Evolutionary conservation across 2,329 filamentous ascomycete species (phyloP).

Genomic region (Aspergillus fijiensis): DNA sequence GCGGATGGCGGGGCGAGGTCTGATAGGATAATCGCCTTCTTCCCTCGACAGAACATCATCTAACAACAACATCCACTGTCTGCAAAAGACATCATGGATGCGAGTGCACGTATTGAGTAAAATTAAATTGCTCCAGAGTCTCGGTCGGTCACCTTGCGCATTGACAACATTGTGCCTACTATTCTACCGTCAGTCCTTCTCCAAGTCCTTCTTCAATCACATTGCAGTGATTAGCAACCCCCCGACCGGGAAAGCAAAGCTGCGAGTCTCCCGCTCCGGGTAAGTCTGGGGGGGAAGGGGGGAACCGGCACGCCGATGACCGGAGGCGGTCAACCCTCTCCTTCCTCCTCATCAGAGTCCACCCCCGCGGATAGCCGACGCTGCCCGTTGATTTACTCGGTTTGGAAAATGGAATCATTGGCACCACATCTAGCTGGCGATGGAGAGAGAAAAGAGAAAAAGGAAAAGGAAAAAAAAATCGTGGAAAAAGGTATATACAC

Average conservation of each 20-base stretch:
- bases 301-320: slow-evolving; percentile 13
- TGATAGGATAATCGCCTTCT: not conserved
- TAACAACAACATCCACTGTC: no score
- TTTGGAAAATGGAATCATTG: not conserved
- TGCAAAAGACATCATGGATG: no score
- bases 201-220: slow-evolving; percentile 9
- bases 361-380: slow-evolving; percentile 13
- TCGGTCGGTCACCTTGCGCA: no score
- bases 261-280: not conserved
- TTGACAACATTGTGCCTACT: no score
- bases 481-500: not conserved
- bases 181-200: not conserved
- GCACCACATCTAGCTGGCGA: not conserved
- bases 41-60: no score
- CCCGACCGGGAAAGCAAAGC: not conserved
- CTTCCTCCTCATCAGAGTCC: not conserved
- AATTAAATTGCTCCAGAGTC: no score
- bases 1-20: slow-evolving; percentile 12
- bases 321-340: slow-evolving; percentile 6
- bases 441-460: not conserved
- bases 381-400: not conserved
- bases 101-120: no score
- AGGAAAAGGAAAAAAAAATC: not conserved
- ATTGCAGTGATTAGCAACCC: slow-evolving; percentile 10
- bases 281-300: not conserved